Evolutionary conservation across 768 basidiomycete genomes (phyloP).

Genomic region (Pleurotus tuoliensis): DNA sequence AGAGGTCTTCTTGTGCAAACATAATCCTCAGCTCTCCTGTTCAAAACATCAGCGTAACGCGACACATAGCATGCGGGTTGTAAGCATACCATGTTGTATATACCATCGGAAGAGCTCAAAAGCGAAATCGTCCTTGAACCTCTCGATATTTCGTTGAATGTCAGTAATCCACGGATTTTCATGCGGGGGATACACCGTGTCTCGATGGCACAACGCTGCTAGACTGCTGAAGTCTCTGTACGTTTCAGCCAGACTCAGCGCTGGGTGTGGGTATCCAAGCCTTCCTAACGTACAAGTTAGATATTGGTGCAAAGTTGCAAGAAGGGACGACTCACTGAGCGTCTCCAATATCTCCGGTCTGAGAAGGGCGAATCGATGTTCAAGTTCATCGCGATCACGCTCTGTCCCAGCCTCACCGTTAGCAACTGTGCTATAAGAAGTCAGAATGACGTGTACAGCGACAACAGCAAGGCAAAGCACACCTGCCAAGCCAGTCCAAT

Average conservation of each 20-base stretch:
- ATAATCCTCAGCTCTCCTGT: constrained; percentile 78
- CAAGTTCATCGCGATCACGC: constrained; percentile 55
- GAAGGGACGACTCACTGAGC: constrained; percentile 53
- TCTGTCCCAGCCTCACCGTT: constrained; percentile 44
- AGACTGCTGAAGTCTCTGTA: constrained; percentile 84
- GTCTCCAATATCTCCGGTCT: constrained; percentile 78
- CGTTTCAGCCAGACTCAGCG: constrained; percentile 80
- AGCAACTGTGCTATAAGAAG: constrained; percentile 35
- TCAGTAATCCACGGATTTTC: constrained; percentile 59
- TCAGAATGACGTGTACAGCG: no score
- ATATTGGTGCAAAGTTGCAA: not conserved
- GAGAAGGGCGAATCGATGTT: constrained; percentile 64
- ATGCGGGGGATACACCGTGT: constrained; percentile 56
- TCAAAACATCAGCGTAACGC: no score
- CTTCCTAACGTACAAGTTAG: constrained; percentile 40
- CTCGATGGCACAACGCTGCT: constrained; percentile 78
- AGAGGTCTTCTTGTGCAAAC: constrained; percentile 69
- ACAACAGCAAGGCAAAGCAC: not conserved
- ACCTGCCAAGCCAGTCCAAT: constrained; percentile 67
- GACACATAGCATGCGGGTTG: not conserved
- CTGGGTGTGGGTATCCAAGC: constrained; percentile 61
- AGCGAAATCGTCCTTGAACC: constrained; percentile 80
- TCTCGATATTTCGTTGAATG: constrained; percentile 70
- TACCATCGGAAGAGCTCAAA: constrained; percentile 92
- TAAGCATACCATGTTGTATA: constrained; percentile 71